Conservation (phyloP, 208 protist genomes). For the Leishmania gerbilli region DNA sequence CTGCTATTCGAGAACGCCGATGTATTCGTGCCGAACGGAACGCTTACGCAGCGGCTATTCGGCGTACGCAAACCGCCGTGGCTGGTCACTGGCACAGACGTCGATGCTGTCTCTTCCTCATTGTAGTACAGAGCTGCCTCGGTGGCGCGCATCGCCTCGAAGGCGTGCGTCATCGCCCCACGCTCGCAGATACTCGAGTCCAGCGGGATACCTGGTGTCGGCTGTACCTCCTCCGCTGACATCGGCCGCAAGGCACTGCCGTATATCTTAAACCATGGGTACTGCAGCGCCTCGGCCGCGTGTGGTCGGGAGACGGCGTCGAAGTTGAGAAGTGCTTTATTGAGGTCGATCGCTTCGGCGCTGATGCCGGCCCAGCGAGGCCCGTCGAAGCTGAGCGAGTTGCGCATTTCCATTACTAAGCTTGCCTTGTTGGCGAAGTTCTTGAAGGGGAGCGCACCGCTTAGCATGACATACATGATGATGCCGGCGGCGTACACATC, state of each 20-base stretch:
- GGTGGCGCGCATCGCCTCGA: conserved; percentile 63
- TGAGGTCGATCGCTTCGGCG: conserved; percentile 55
- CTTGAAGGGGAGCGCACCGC: conserved; percentile 75
- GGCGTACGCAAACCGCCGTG: conserved; percentile 20
- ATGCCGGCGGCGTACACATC: conserved; percentile 81
- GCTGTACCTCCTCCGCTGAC: not conserved
- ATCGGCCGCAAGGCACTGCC: not conserved
- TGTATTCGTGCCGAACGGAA: conserved; percentile 24
- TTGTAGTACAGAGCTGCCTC: conserved; percentile 26
- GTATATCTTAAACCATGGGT: conserved; percentile 60
- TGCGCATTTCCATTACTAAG: conserved; percentile 73
- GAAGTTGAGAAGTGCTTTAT: conserved; percentile 44
- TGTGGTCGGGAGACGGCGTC: conserved; percentile 55
- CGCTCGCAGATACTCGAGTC: conserved; percentile 50
- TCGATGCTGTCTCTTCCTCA: not conserved
- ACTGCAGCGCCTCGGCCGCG: conserved; percentile 57
- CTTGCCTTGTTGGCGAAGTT: conserved; percentile 63
- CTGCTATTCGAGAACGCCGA: conserved; percentile 5
- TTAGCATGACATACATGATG: conserved; percentile 87
- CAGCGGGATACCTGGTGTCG: conserved; percentile 29
- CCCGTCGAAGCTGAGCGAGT: conserved; percentile 56
- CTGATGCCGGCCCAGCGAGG: conserved; percentile 63
- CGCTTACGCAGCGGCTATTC: conserved; percentile 32
- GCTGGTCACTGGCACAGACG: not conserved
- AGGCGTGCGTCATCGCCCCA: conserved; percentile 55